These are phyloP conservation scores for Setaria italica DNA, from an alignment of 202 grass and related monocot genomes.

Conservation along the genomic window DNA sequence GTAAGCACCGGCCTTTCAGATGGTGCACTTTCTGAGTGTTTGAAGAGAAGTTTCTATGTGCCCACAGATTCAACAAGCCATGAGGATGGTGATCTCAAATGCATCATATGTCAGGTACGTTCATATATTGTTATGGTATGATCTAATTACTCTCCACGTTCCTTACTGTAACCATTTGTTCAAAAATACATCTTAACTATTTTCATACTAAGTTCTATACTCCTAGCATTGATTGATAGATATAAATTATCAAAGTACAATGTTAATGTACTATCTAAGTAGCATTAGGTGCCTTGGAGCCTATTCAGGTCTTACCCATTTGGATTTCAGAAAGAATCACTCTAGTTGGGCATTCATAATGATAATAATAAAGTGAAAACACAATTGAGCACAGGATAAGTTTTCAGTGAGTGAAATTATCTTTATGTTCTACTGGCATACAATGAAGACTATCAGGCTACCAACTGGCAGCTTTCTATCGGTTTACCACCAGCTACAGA, in stretches of 20 bases:
- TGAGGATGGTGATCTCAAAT: conserved; percentile 75
- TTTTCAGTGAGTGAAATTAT: background rate
- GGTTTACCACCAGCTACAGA: background rate
- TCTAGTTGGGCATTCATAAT: background rate
- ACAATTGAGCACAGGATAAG: background rate
- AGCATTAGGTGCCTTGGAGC: background rate
- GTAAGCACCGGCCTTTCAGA: conserved; percentile 91
- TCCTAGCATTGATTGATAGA: background rate
- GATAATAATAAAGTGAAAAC: background rate
- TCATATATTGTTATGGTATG: background rate
- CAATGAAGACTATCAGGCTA: background rate
- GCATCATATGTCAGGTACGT: conserved; percentile 80
- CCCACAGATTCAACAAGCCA: conserved; percentile 23
- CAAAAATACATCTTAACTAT: background rate
- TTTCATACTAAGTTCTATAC: background rate
- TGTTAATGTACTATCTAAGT: background rate
- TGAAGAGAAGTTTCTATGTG: conserved; percentile 60
- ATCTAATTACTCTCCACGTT: background rate
- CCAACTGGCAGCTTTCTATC: background rate
- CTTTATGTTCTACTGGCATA: background rate
- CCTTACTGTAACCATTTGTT: background rate
- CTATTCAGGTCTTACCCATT: conserved; percentile 2
- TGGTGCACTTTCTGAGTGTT: conserved; percentile 58
- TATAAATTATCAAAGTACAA: background rate
- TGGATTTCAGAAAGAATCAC: background rate